phyloP scores from a whole-genome alignment of 2,329 filamentous ascomycete species.

The Achaetomium macrosporum region DNA sequence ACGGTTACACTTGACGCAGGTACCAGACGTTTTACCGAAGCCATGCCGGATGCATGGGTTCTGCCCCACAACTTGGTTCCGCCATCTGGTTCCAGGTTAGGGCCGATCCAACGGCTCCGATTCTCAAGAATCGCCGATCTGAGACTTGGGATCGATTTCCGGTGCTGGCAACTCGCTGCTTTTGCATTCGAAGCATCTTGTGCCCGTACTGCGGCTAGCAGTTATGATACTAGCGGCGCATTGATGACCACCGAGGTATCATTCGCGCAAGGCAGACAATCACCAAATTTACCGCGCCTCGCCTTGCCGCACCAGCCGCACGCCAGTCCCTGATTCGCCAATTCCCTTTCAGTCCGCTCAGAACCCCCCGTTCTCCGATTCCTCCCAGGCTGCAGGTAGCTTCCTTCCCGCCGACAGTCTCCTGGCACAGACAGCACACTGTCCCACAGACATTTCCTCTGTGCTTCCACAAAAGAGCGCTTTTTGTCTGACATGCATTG shows the following conservation, averaged over 20 bases:
- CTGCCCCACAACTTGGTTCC: conserved; percentile 6
- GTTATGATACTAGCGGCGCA: too few species aligned
- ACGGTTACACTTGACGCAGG: conserved; percentile 5
- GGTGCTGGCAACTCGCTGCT: background rate
- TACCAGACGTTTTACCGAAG: conserved; percentile 1
- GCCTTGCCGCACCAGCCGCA: background rate
- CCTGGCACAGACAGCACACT: too few species aligned
- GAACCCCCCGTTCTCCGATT: background rate
- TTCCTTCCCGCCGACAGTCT: too few species aligned
- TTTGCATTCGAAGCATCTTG: too few species aligned
- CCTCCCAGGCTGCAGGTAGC: too few species aligned
- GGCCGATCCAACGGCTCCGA: conserved; percentile 8
- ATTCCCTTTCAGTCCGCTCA: background rate
- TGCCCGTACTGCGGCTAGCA: too few species aligned
- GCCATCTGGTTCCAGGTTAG: conserved; percentile 1
- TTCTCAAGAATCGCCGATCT: conserved; percentile 1
- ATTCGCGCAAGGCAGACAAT: background rate
- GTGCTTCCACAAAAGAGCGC: background rate
- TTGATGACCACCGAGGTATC: too few species aligned
- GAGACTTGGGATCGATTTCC: background rate
- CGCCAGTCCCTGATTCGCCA: background rate
- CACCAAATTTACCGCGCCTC: too few species aligned
- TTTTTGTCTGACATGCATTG: background rate
- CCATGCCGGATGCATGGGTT: background rate
- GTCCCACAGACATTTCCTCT: too few species aligned